Evolutionary conservation across 441 rosid species (phyloP), one percentile per base, ranked within the genome.

Genomic region (Arabidopsis lyrata): DNA sequence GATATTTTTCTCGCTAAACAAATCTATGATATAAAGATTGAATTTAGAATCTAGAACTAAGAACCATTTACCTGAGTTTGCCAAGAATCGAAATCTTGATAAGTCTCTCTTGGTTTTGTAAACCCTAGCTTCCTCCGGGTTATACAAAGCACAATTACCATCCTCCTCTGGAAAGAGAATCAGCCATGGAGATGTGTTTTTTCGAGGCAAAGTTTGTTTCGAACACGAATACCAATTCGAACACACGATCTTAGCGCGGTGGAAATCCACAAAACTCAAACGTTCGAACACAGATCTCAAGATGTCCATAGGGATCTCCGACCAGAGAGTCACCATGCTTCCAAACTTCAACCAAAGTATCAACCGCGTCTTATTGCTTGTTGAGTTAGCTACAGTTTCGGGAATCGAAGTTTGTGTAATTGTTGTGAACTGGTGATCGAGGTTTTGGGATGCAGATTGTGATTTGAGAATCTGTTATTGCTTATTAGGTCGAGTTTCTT

Each of bases 141-240:
- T 35, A 57, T 65, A 50, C 14, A 66, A 9, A 13, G 15, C 14
- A n/a, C 70, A 66, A 50, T 15, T 6, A n/a, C 38, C 22, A 0
- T 8, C 22, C 4, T 32, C 3, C 4, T 24, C 27, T 55, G 61
- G 61, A 55, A 55, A 55, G 3, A n/a, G 6, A n/a, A 55, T 55
- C 41, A 55, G 7, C 24, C 12, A 66, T 22, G 60, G 49, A 10
- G 49, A 52, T 38, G 3, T 20, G 9, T 11, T n/a, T 61, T 4
- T 42, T 5, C 8, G 31, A 5, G 13, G 66, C 12, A 14, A 13
- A 0, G 66, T 8, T 27, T 41, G 52, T 29, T n/a, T 62, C 0
- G 53, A 62, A 62, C 53, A 62, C n/a, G 3, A 15, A 45, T 62
- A 27, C 66, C 66, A 62, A 44, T 15, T 62, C 38, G 27, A 5